phyloP scores from a whole-genome alignment of 2,329 filamentous ascomycete species.

The Torrubiella hemipterigena region DNA sequence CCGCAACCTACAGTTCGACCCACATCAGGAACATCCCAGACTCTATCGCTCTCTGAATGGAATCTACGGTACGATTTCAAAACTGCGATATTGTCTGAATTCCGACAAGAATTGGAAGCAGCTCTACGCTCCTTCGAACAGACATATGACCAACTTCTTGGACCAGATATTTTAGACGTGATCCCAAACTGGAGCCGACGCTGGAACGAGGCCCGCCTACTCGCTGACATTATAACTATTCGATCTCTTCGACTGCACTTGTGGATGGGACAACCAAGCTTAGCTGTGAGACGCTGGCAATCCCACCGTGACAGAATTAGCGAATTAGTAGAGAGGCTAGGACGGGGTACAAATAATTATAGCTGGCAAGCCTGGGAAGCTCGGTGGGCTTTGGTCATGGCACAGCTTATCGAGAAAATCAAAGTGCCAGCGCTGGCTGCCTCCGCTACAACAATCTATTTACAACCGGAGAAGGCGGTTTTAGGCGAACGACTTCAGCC shows the following conservation, averaged over 20 bases:
- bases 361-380: conserved; percentile 93
- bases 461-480: conserved; percentile 46
- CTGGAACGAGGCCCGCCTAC: conserved; percentile 84
- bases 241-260: conserved; percentile 73
- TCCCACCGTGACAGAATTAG: conserved; percentile 61
- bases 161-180: conserved; percentile 72
- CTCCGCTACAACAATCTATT: conserved; percentile 31
- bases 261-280: conserved; percentile 66
- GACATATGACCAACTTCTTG: conserved; percentile 74
- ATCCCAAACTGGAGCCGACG: conserved; percentile 83
- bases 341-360: conserved; percentile 78
- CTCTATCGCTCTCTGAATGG: conserved; percentile 78
- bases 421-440: conserved; percentile 37
- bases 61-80: conserved; percentile 94
- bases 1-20: conserved; percentile 75
- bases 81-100: conserved; percentile 79
- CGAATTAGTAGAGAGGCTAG: conserved; percentile 70
- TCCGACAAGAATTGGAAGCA: conserved; percentile 82
- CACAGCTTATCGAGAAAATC: conserved; percentile 43
- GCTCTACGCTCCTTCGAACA: conserved; percentile 77
- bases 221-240: conserved; percentile 72
- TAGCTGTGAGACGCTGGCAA: conserved; percentile 71
- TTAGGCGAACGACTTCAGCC: conserved; percentile 46
- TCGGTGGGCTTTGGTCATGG: conserved; percentile 54
- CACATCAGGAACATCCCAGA: conserved; percentile 73